Percentiles rank a stretch among this genome's conserved stretches.
phyloP scores from a whole-genome alignment of 768 basidiomycete species.

The Coprinellus aureogranulatus region DNA sequence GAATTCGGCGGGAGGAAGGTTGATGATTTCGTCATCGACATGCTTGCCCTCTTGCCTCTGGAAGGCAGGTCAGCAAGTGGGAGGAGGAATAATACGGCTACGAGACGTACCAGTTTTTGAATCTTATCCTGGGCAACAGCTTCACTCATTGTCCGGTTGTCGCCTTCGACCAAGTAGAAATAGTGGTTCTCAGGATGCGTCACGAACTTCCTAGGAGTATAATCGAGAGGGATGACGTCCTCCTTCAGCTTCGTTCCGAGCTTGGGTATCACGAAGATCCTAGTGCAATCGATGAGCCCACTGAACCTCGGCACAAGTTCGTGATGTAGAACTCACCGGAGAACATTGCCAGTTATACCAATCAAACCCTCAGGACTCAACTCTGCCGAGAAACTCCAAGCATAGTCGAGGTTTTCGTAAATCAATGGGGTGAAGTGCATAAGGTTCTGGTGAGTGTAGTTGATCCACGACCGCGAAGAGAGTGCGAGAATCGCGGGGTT shows the following conservation, averaged over 20 bases:
- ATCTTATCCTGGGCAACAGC: conserved; percentile 65
- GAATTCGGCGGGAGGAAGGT: conserved; percentile 76
- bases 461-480: conserved; percentile 96
- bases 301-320: too few species aligned
- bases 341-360: conserved; percentile 88
- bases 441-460: conserved; percentile 94
- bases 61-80: conserved; percentile 5
- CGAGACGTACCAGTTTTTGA: conserved; percentile 59
- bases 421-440: conserved; percentile 98
- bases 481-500: conserved; percentile 92
- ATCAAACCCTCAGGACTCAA: conserved; percentile 95
- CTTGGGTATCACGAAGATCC: conserved; percentile 95
- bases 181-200: conserved; percentile 79
- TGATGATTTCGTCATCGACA: conserved; percentile 75
- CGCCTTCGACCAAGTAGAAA: conserved; percentile 93
- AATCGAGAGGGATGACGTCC: conserved; percentile 83
- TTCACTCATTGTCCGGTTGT: conserved; percentile 82
- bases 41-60: conserved; percentile 62
- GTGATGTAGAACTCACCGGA: conserved; percentile 80
- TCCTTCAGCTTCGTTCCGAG: conserved; percentile 95
- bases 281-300: conserved; percentile 26
- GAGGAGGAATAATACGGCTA: not conserved
- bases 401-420: conserved; percentile 93
- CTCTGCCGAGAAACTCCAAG: conserved; percentile 95
- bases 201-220: conserved; percentile 93